phyloP scores from a whole-genome alignment of 2,329 filamentous ascomycete genomes.

The Alternaria arborescens region DNA sequence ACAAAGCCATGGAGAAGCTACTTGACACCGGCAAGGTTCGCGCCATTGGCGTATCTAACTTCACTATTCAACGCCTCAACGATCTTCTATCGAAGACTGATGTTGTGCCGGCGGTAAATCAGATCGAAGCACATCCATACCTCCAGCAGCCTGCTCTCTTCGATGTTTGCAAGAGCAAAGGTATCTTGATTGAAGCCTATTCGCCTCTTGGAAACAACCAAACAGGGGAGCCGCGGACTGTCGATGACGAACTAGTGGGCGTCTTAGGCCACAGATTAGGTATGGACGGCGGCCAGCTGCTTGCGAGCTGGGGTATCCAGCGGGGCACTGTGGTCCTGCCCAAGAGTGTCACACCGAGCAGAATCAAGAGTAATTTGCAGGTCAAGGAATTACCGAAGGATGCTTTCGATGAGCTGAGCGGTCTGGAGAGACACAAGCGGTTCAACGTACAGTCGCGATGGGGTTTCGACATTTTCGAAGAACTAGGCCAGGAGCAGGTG shows the following conservation, averaged over 20 bases:
- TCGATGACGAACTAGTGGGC: conserved; percentile 52
- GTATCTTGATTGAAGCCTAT: conserved; percentile 76
- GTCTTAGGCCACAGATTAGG: conserved; percentile 56
- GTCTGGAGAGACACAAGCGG: conserved; percentile 34
- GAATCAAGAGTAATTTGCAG: conserved; percentile 78
- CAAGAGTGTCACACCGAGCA: conserved; percentile 76
- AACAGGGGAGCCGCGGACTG: conserved; percentile 63
- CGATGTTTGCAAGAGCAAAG: conserved; percentile 73
- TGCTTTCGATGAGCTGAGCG: conserved; percentile 71
- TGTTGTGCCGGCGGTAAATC: conserved; percentile 72
- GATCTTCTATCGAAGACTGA: conserved; percentile 69
- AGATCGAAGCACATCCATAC: conserved; percentile 60
- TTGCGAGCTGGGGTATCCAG: conserved; percentile 80
- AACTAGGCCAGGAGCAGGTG: conserved; percentile 32
- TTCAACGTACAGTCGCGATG: conserved; percentile 37
- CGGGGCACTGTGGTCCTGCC: conserved; percentile 84
- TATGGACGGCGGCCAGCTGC: conserved; percentile 75
- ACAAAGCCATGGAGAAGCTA: conserved; percentile 73
- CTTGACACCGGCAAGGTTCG: conserved; percentile 71
- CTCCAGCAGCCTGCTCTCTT: conserved; percentile 58
- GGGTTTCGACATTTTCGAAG: conserved; percentile 39
- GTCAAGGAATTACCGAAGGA: conserved; percentile 71
- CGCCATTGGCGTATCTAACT: conserved; percentile 86
- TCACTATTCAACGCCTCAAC: conserved; percentile 78
- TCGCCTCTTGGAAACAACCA: conserved; percentile 73